Percentiles rank a stretch among this genome's conserved stretches.
These are phyloP conservation scores for Fusarium dimerum DNA, from an alignment of 2,329 filamentous ascomycete genomes.

Conservation along the genomic window DNA sequence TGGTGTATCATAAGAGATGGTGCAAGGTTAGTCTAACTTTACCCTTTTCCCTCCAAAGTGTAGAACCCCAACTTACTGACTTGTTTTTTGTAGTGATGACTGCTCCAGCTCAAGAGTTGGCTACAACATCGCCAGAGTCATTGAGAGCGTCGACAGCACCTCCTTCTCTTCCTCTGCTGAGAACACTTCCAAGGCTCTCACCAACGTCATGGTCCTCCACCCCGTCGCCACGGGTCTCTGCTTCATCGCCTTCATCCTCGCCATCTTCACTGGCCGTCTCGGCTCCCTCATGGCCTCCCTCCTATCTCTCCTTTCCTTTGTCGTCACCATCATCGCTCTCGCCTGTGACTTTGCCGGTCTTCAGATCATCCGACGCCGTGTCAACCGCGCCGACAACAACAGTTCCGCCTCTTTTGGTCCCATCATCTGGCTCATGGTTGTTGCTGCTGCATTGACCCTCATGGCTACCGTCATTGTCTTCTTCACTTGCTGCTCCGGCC, in stretches of 20 bases:
- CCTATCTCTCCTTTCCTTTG: slow-evolving; percentile 51
- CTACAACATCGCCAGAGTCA: slow-evolving; percentile 53
- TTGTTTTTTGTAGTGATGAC: slow-evolving; percentile 36
- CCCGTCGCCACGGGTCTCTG: slow-evolving; percentile 58
- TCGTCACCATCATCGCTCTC: slow-evolving; percentile 51
- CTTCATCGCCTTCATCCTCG: slow-evolving; percentile 61
- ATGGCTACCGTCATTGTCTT: slow-evolving; percentile 59
- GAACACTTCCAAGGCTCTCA: slow-evolving; percentile 50
- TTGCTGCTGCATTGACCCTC: slow-evolving; percentile 54
- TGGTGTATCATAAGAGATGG: slow-evolving; percentile 46
- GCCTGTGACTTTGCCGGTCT: slow-evolving; percentile 61
- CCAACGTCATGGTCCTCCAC: slow-evolving; percentile 62
- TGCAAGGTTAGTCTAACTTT: slow-evolving; percentile 21
- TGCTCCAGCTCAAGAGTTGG: slow-evolving; percentile 54
- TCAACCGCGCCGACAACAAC: slow-evolving; percentile 48
- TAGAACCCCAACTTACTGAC: slow-evolving; percentile 9
- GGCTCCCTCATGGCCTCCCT: slow-evolving; percentile 54
- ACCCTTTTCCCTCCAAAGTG: not conserved
- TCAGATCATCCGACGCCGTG: slow-evolving; percentile 51
- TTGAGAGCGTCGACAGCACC: slow-evolving; percentile 40
- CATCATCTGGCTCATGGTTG: slow-evolving; percentile 62
- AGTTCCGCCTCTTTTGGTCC: slow-evolving; percentile 51
- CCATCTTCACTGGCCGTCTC: slow-evolving; percentile 51
- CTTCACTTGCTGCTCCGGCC: slow-evolving; percentile 59
- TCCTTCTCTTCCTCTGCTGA: slow-evolving; percentile 45